Conservation (phyloP, 768 basidiomycete species). For the Stropharia rugosoannulata region DNA sequence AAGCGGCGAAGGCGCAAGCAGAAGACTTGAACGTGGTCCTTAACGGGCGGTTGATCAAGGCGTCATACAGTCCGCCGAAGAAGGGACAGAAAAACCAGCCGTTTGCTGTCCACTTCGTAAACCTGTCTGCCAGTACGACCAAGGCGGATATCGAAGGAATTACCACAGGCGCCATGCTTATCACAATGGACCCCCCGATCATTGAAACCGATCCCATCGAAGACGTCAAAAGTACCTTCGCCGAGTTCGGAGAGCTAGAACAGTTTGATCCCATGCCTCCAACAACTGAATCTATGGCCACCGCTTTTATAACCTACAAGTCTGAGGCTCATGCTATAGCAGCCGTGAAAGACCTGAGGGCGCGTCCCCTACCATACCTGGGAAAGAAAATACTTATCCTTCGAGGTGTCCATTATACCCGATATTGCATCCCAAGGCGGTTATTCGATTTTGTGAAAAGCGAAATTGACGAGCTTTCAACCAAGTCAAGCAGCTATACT, state of each 20-base stretch:
- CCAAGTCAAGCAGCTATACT: slow-evolving; percentile 24
- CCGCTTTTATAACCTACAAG: slow-evolving; percentile 43
- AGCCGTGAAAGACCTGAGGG: slow-evolving; percentile 28
- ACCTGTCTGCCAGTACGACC: slow-evolving; percentile 35
- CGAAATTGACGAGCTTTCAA: slow-evolving; percentile 32
- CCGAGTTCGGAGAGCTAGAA: slow-evolving; percentile 34
- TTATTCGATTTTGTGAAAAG: slow-evolving; percentile 33
- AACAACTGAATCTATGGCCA: slow-evolving; percentile 29
- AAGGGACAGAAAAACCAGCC: slow-evolving; percentile 29
- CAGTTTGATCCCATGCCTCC: slow-evolving; percentile 37
- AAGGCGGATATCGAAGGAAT: slow-evolving; percentile 32
- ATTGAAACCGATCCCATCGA: slow-evolving; percentile 32
- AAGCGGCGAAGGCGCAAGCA: slow-evolving; percentile 41
- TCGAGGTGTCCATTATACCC: slow-evolving; percentile 38
- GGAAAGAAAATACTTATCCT: slow-evolving; percentile 34
- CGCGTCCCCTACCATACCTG: slow-evolving; percentile 33
- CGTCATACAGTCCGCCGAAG: slow-evolving; percentile 33
- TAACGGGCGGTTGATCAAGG: slow-evolving; percentile 38
- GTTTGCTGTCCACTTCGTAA: slow-evolving; percentile 44
- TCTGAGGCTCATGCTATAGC: slow-evolving; percentile 31
- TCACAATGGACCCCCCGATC: slow-evolving; percentile 31
- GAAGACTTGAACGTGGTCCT: slow-evolving; percentile 35
- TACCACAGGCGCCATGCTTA: slow-evolving; percentile 23
- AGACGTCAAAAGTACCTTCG: slow-evolving; percentile 33
- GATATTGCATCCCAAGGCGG: slow-evolving; percentile 32